Conservation (phyloP, 1,139 yeast genomes). For the Saccharomyces hybrid region DNA sequence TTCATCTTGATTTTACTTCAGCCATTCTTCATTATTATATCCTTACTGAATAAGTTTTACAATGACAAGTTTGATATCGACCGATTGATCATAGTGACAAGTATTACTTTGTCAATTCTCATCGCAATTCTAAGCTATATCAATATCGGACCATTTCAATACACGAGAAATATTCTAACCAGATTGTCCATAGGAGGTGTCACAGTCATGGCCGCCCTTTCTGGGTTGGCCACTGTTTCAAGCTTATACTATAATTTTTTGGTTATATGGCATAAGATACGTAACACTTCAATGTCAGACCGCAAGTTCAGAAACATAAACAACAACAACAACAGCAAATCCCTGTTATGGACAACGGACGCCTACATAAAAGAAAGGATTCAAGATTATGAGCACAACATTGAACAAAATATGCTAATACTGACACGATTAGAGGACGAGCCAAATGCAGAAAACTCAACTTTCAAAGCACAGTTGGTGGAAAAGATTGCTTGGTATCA, state of each 20-base stretch:
- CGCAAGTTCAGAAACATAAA: constrained; percentile 1
- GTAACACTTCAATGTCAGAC: neutral
- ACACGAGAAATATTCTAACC: constrained; percentile 41
- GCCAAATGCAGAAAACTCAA: constrained; percentile 9
- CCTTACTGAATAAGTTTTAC: constrained; percentile 32
- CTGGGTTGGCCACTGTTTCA: constrained; percentile 72
- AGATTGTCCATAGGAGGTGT: constrained; percentile 66
- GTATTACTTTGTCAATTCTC: constrained; percentile 19
- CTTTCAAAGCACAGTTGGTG: constrained; percentile 15
- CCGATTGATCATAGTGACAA: constrained; percentile 16
- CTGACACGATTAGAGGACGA: constrained; percentile 14
- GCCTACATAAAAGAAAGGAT: constrained; percentile 15
- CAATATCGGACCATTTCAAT: constrained; percentile 30
- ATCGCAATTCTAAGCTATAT: constrained; percentile 15
- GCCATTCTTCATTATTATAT: constrained; percentile 29
- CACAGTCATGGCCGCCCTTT: constrained; percentile 58
- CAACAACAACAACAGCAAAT: constrained; percentile 11
- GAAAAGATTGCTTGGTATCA: constrained; percentile 26
- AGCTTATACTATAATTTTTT: constrained; percentile 44
- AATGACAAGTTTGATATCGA: constrained; percentile 25
- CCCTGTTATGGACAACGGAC: constrained; percentile 22
- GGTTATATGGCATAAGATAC: neutral
- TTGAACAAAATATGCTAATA: constrained; percentile 15
- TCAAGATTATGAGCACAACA: constrained; percentile 14
- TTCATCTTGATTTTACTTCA: constrained; percentile 26